A percentile compares a stretch with the other conserved stretches of the same genome.
phyloP scores from a whole-genome alignment of 2,329 filamentous ascomycete genomes.

The Aspergillus aculeatus region DNA sequence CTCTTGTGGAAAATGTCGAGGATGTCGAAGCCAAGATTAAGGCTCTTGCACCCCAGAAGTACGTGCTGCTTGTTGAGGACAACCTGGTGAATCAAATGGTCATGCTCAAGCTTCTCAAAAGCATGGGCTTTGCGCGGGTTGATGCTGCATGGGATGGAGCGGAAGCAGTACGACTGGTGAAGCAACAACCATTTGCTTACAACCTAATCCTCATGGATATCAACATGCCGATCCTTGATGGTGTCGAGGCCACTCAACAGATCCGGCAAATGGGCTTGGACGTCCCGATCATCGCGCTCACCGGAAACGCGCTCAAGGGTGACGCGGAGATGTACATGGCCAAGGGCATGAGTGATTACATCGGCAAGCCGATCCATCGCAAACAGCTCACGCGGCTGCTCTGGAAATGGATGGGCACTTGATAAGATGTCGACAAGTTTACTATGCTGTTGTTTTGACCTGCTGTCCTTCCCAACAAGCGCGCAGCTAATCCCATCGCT shows the following conservation, averaged over 20 bases:
- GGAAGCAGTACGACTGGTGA: slow-evolving; percentile 45
- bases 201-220: slow-evolving; percentile 50
- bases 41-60: slow-evolving; percentile 41
- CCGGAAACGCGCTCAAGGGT: slow-evolving; percentile 56
- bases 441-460: neutral
- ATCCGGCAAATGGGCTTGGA: slow-evolving; percentile 42
- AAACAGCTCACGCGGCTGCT: slow-evolving; percentile 48
- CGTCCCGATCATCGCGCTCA: slow-evolving; percentile 56
- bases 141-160: slow-evolving; percentile 46
- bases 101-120: slow-evolving; percentile 38
- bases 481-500: neutral
- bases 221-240: slow-evolving; percentile 49
- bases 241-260: slow-evolving; percentile 44
- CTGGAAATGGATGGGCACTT: slow-evolving; percentile 36
- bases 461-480: neutral
- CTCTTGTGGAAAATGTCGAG: slow-evolving; percentile 5
- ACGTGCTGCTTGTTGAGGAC: slow-evolving; percentile 43
- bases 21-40: slow-evolving; percentile 33
- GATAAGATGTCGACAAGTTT: neutral
- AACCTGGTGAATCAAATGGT: slow-evolving; percentile 46
- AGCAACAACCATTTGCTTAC: slow-evolving; percentile 44
- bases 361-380: slow-evolving; percentile 56
- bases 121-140: slow-evolving; percentile 44
- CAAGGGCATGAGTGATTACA: slow-evolving; percentile 57
- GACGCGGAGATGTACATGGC: slow-evolving; percentile 55